Base-by-base conservation (phyloP, 192 early-diverging fungal genomes). In the Spinellus fusiger region DNA sequence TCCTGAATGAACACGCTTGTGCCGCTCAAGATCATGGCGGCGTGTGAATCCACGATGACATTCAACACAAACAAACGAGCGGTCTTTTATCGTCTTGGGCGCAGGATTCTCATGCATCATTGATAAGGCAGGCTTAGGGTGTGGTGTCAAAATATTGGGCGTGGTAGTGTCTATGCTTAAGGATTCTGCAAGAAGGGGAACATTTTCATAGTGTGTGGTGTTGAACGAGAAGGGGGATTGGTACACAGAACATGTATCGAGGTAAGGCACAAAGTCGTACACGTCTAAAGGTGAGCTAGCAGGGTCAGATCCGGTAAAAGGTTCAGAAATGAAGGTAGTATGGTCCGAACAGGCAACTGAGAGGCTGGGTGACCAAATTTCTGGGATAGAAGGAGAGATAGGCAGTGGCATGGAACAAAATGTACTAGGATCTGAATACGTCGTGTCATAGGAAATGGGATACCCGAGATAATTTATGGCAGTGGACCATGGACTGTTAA, bases 21-120 rank as follows among this genome's bases (percentile, higher is more conserved):
- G 62, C 18, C 62, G 40, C 46, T 64, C 62, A 12, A 64, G 44
- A 49, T 64, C 62, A 64, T 64, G 62, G 12, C 62, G 27, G 12
- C 62, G 53, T n/a, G 44, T 48, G 27, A 64, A 64, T 25, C 20
- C 31, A 16, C 62, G 40, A 20, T 64, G 34, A 4, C 62, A 64
- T n/a, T 56, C 38, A 13, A 23, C 23, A 16, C 62, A 64, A 18
- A 8, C 34, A 34, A 37, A 40, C 1, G 54, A 34, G 5, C 54
- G 54, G 20, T 15, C 4, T 18, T 44, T 44, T 12, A 18, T 12
- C 10, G 13, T 44, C 10, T 44, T 44, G 13, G 40, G 40, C 10
- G 13, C 40, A 3, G 2, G 40, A 12, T n/a, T 13, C 5, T 37
- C 10, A 12, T 44, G 15, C 10, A 44, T 2, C 40, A n/a, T 44